phyloP scores from a whole-genome alignment of 768 basidiomycete species.

The Phanerochaete carnosa region DNA sequence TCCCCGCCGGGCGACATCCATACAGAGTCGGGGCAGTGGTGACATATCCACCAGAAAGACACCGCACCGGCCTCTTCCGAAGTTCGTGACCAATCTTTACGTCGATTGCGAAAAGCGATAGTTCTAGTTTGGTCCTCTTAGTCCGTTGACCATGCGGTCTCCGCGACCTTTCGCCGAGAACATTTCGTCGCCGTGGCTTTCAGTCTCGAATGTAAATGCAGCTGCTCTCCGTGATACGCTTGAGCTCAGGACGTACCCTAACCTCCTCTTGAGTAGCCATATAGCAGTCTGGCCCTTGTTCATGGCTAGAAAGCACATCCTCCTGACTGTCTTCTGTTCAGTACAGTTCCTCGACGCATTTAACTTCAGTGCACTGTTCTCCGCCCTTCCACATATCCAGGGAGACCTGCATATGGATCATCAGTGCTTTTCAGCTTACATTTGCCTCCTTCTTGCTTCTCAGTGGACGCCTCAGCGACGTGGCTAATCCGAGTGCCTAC shows the following conservation, averaged over 20 bases:
- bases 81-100: not conserved
- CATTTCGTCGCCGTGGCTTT: not conserved
- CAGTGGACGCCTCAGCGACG: constrained; percentile 23
- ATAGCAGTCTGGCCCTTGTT: constrained; percentile 1
- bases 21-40: not conserved
- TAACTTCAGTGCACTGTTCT: constrained; percentile 22
- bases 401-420: constrained; percentile 23
- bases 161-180: not conserved
- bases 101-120: not conserved
- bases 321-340: constrained; percentile 25
- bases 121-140: not conserved
- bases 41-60: not conserved
- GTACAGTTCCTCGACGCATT: constrained; percentile 29
- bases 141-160: not conserved
- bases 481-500: constrained; percentile 23
- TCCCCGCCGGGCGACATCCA: not conserved
- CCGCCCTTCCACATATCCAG: constrained; percentile 17
- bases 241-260: not conserved
- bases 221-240: not conserved
- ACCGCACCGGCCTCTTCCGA: not conserved
- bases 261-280: not conserved
- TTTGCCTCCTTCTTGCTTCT: constrained; percentile 28
- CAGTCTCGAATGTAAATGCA: not conserved
- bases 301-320: constrained; percentile 16
- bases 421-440: constrained; percentile 28